Evolutionary conservation across 78 protist species (phyloP).

Genomic region (Dictyostelium purpureum): DNA sequence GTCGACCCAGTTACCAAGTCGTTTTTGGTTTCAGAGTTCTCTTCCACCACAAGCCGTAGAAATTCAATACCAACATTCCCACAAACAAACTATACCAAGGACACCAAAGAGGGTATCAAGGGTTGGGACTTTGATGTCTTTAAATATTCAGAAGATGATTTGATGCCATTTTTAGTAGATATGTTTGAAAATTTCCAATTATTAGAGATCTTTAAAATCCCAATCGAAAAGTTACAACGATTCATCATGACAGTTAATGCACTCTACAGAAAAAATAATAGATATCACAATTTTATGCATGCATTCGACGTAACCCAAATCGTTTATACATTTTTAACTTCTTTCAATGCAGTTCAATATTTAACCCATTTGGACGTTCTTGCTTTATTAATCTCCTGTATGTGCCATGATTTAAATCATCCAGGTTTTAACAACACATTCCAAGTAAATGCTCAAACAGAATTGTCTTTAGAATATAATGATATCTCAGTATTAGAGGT

Average conservation of each 20-base stretch:
- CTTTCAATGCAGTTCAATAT: constrained; percentile 39
- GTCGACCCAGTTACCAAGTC: constrained; percentile 66
- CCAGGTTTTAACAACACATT: constrained; percentile 91
- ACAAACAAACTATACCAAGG: constrained; percentile 24
- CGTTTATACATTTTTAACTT: constrained; percentile 41
- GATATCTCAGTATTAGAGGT: constrained; percentile 88
- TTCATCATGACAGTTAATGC: constrained; percentile 66
- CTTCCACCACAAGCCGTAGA: constrained; percentile 12
- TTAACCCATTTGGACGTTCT: constrained; percentile 81
- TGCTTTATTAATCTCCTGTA: constrained; percentile 79
- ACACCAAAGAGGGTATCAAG: constrained; percentile 63
- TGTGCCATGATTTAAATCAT: constrained; percentile 93
- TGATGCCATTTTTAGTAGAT: constrained; percentile 73
- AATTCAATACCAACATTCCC: constrained; percentile 77
- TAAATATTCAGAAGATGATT: constrained; percentile 59
- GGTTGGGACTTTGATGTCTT: constrained; percentile 77
- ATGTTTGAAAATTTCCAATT: constrained; percentile 83
- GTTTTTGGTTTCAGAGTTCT: constrained; percentile 60
- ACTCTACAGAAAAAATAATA: constrained; percentile 39
- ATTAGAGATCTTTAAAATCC: constrained; percentile 60
- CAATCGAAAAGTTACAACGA: constrained; percentile 75
- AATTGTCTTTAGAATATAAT: constrained; percentile 87
- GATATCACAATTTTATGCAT: constrained; percentile 93
- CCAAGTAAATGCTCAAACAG: constrained; percentile 82
- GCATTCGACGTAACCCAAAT: constrained; percentile 92